Conservation (phyloP, 2,329 filamentous ascomycete species). For the Colletotrichum tropicicola region DNA sequence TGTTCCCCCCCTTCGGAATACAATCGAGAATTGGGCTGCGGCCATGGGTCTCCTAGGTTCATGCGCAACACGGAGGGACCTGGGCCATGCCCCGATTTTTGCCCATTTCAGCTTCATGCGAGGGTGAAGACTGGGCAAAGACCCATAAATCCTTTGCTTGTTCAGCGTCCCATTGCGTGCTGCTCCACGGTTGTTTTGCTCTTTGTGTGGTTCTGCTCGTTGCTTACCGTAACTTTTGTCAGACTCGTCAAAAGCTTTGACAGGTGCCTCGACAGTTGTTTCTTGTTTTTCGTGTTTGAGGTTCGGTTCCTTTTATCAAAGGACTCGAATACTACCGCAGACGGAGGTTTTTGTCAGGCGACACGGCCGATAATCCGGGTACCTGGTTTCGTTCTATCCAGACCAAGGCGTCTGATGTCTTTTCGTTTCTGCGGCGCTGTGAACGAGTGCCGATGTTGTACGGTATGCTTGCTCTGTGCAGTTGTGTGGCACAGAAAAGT, state of each 20-base stretch:
- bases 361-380: neutral
- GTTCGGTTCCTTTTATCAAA: neutral
- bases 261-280: no score
- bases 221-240: slow-evolving; percentile 6
- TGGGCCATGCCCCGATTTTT: neutral
- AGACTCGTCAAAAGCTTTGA: no score
- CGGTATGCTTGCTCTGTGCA: no score
- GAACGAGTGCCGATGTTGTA: neutral
- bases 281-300: neutral
- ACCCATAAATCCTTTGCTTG: no score
- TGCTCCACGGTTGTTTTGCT: neutral
- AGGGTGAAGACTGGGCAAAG: no score
- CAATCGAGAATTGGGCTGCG: neutral
- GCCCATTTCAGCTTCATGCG: slow-evolving; percentile 11
- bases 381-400: neutral
- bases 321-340: neutral
- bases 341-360: neutral
- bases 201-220: neutral
- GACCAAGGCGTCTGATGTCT: neutral
- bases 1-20: neutral
- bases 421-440: neutral
- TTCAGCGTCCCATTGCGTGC: no score
- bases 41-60: neutral
- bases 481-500: neutral
- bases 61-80: slow-evolving; percentile 2